These are phyloP conservation scores for Hemileccinum rubropunctum DNA, from an alignment of 768 basidiomycete species.

Conservation along the genomic window DNA sequence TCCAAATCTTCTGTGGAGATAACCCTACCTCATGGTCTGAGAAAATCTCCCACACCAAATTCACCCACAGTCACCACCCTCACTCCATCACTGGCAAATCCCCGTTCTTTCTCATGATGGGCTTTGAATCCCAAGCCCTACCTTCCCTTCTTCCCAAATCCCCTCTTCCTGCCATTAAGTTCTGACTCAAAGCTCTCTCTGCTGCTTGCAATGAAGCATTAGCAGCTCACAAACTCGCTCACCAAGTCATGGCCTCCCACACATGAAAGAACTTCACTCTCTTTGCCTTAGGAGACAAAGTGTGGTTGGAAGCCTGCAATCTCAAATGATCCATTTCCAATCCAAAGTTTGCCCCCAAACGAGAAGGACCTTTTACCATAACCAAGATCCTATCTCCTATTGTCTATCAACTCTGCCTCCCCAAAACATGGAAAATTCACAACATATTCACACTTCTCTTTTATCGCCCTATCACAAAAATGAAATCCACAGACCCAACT, in stretches of 20 bases:
- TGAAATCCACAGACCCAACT: background rate
- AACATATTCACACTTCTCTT: background rate
- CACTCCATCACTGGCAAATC: background rate
- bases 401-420: background rate
- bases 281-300: background rate
- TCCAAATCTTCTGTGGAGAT: background rate
- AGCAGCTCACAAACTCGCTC: background rate
- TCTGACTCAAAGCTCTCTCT: fast-evolving
- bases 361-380: background rate
- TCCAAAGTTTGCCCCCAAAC: background rate
- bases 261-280: background rate
- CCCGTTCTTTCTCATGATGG: background rate
- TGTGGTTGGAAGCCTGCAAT: slow-evolving; percentile 1
- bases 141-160: background rate
- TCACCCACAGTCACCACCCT: background rate
- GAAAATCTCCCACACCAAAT: background rate
- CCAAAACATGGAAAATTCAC: background rate
- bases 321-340: background rate
- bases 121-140: background rate
- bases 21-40: background rate
- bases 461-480: background rate
- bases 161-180: background rate
- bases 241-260: background rate
- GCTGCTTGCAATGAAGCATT: background rate
- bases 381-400: background rate